Evolutionary conservation across 179 eudicot species (phyloP).

Genomic region (Patellifolia procumbens): DNA sequence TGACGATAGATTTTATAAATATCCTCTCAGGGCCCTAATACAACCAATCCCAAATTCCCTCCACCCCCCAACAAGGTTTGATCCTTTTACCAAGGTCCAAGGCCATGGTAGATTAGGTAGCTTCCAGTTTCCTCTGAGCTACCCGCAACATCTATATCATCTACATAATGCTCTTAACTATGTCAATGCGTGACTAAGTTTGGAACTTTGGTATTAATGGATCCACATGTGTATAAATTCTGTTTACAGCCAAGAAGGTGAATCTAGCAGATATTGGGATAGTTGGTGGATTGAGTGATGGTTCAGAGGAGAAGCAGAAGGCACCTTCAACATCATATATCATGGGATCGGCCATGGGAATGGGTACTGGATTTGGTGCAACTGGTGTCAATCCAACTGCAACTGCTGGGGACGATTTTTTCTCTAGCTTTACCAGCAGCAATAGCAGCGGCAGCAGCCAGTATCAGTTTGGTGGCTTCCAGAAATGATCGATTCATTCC

Average conservation of each 20-base stretch:
- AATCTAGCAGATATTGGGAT: slow-evolving; percentile 78
- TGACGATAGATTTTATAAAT: too few relatives aligned
- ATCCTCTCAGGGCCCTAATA: too few relatives aligned
- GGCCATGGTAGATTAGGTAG: too few relatives aligned
- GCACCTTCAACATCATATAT: slow-evolving; percentile 55
- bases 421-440: slow-evolving; percentile 57
- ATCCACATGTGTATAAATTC: neutral
- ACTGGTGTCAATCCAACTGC: slow-evolving; percentile 46
- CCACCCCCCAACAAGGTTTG: too few relatives aligned
- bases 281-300: slow-evolving; percentile 73
- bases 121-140: too few relatives aligned
- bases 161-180: neutral
- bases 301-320: slow-evolving; percentile 65
- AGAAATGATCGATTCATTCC: slow-evolving; percentile 49
- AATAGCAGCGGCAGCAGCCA: slow-evolving; percentile 39
- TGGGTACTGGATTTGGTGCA: slow-evolving; percentile 57
- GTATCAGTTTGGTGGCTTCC: slow-evolving; percentile 57
- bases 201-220: neutral
- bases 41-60: too few relatives aligned
- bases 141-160: too few relatives aligned
- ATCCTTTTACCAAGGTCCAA: too few relatives aligned
- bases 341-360: slow-evolving; percentile 88
- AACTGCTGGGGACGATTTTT: slow-evolving; percentile 49
- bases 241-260: slow-evolving; percentile 83
- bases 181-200: neutral